These are phyloP conservation scores for Phytophthora chlamydospora DNA, from an alignment of 352 stramenopile species.

Conservation along the genomic window DNA sequence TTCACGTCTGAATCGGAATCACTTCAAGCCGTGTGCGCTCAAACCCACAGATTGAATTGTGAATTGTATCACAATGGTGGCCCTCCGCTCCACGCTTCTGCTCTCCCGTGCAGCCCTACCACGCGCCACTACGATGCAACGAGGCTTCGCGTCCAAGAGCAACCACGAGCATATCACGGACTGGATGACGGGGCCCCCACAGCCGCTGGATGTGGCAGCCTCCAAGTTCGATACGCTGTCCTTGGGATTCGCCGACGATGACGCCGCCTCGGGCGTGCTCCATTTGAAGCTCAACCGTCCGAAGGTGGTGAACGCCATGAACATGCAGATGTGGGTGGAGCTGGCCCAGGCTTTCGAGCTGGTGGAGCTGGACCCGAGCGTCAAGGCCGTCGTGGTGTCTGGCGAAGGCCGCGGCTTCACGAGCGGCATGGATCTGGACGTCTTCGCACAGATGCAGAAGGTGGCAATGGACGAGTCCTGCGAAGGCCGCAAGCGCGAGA, in stretches of 20 bases:
- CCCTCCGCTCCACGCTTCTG: constrained; percentile 14
- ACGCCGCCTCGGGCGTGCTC: constrained; percentile 59
- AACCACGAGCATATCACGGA: constrained; percentile 54
- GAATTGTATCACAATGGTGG: constrained; percentile 18
- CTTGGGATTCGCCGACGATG: constrained; percentile 31
- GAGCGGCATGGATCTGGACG: constrained; percentile 90
- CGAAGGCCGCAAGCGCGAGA: constrained; percentile 82
- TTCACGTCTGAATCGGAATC: constrained; percentile 13
- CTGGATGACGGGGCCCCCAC: constrained; percentile 61
- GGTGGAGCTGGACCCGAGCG: constrained; percentile 67
- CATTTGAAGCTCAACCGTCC: constrained; percentile 86
- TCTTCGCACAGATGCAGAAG: constrained; percentile 83
- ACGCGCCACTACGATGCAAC: not conserved
- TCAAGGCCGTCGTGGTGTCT: constrained; percentile 80
- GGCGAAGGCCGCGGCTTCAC: constrained; percentile 84
- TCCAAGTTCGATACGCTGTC: constrained; percentile 68
- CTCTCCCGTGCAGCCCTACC: constrained; percentile 7
- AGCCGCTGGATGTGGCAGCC: constrained; percentile 41
- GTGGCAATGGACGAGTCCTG: constrained; percentile 65
- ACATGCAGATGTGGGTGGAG: constrained; percentile 91
- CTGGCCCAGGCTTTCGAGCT: constrained; percentile 69
- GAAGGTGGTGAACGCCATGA: constrained; percentile 87
- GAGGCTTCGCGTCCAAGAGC: constrained; percentile 32
- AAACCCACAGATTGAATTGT: constrained; percentile 3
- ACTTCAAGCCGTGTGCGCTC: constrained; percentile 23